These are phyloP conservation scores for Arthroderma uncinatum DNA, from an alignment of 2,329 filamentous ascomycete species.

Conservation along the genomic window DNA sequence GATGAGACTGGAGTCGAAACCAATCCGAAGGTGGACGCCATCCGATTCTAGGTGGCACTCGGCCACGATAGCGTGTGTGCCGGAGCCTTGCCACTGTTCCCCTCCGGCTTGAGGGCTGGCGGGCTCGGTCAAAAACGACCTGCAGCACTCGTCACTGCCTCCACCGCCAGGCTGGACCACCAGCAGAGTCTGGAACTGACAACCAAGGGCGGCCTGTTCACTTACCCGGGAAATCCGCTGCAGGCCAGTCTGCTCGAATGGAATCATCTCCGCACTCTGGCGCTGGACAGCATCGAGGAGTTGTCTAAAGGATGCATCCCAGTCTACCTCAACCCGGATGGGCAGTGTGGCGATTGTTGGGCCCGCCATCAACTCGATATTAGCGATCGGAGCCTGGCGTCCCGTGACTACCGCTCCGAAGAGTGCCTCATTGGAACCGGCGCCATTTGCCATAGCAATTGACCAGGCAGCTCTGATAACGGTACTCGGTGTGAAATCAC, in stretches of 20 bases:
- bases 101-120: neutral
- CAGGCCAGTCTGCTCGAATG: slow-evolving; percentile 43
- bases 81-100: neutral
- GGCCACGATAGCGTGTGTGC: neutral
- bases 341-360: slow-evolving; percentile 33
- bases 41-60: slow-evolving; percentile 1
- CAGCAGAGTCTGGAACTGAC: slow-evolving; percentile 32
- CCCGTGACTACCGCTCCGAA: slow-evolving; percentile 34
- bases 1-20: slow-evolving; percentile 5
- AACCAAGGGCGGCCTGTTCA: slow-evolving; percentile 30
- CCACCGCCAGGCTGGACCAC: slow-evolving; percentile 20
- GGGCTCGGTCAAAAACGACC: neutral
- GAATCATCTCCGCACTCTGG: slow-evolving; percentile 44
- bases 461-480: slow-evolving; percentile 27
- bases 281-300: slow-evolving; percentile 42
- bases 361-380: slow-evolving; percentile 30
- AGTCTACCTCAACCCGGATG: slow-evolving; percentile 23
- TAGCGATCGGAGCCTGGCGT: slow-evolving; percentile 27
- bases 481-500: slow-evolving; percentile 5
- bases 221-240: slow-evolving; percentile 43
- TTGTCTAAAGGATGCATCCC: neutral
- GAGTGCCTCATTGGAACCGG: slow-evolving; percentile 26
- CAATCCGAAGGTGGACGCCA: neutral
- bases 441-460: slow-evolving; percentile 24
- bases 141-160: neutral